phyloP scores from a whole-genome alignment of 306 rosid genomes.

The Prunus mume region DNA sequence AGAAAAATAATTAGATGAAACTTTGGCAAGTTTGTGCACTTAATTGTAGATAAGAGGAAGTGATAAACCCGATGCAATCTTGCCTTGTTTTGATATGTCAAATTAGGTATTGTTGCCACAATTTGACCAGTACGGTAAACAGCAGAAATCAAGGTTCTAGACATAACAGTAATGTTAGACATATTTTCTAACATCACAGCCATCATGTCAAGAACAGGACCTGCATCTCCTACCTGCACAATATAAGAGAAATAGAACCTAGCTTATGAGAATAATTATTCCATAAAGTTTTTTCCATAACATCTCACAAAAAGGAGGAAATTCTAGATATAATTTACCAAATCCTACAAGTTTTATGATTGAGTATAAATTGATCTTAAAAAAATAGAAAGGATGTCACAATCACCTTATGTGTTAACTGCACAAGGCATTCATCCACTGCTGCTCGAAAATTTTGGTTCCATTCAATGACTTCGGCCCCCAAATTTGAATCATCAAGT shows the following conservation, averaged over 20 bases:
- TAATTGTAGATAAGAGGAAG: not conserved
- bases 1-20: not conserved
- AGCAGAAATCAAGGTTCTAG: conserved; percentile 36
- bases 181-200: conserved; percentile 30
- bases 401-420: conserved; percentile 26
- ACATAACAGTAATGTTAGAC: conserved; percentile 24
- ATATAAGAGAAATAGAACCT: not conserved
- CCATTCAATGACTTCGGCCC: conserved; percentile 25
- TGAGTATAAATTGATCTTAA: not conserved
- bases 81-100: conserved; percentile 44
- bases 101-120: conserved; percentile 39
- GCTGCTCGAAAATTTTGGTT: conserved; percentile 20
- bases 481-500: conserved; percentile 32
- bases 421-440: conserved; percentile 30
- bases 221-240: conserved; percentile 25
- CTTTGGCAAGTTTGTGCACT: not conserved
- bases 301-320: not conserved
- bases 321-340: not conserved
- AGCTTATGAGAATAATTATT: not conserved
- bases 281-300: not conserved
- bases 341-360: not conserved
- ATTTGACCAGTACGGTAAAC: conserved; percentile 47
- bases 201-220: conserved; percentile 34
- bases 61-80: conserved; percentile 15
- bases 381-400: not conserved